phyloP scores from a whole-genome alignment of 2,329 filamentous ascomycete genomes.

The Aspergillus neotritici region DNA sequence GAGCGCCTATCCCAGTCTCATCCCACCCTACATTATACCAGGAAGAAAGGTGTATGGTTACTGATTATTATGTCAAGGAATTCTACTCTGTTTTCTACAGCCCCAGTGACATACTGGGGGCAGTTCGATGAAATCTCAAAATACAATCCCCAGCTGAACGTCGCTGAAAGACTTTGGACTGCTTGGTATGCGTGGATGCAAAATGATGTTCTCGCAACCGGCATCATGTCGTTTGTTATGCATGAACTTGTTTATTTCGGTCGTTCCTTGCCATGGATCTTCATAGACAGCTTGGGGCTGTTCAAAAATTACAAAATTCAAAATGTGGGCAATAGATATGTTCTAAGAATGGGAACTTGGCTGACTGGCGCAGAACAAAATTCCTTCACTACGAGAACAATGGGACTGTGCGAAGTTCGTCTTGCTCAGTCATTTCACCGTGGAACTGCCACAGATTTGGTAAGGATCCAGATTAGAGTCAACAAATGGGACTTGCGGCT shows the following conservation, averaged over 20 bases:
- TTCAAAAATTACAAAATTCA: slow-evolving; percentile 97
- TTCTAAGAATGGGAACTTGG: not conserved
- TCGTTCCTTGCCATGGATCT: slow-evolving; percentile 81
- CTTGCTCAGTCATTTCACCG: slow-evolving; percentile 91
- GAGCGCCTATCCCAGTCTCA: slow-evolving; percentile 3
- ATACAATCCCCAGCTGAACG: slow-evolving; percentile 79
- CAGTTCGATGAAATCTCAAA: slow-evolving; percentile 60
- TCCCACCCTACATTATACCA: no score
- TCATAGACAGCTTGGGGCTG: slow-evolving; percentile 80
- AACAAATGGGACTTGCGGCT: not conserved
- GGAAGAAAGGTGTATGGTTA: no score
- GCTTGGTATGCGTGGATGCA: slow-evolving; percentile 98
- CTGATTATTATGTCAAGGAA: slow-evolving; percentile 34
- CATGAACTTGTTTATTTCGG: slow-evolving; percentile 96
- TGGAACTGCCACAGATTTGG: slow-evolving; percentile 98
- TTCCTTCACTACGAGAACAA: slow-evolving; percentile 88
- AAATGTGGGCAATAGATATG: slow-evolving; percentile 51
- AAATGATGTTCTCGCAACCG: slow-evolving; percentile 92
- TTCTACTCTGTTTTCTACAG: slow-evolving; percentile 38
- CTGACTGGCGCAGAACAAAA: slow-evolving; percentile 56
- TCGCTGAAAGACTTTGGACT: slow-evolving; percentile 84
- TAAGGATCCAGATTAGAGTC: slow-evolving; percentile 21
- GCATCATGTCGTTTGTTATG: slow-evolving; percentile 94
- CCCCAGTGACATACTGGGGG: slow-evolving; percentile 58
- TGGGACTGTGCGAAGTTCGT: slow-evolving; percentile 91